Base-by-base conservation (phyloP, 1,139 yeast species). In the Scheffersomyces parashehatae region DNA sequence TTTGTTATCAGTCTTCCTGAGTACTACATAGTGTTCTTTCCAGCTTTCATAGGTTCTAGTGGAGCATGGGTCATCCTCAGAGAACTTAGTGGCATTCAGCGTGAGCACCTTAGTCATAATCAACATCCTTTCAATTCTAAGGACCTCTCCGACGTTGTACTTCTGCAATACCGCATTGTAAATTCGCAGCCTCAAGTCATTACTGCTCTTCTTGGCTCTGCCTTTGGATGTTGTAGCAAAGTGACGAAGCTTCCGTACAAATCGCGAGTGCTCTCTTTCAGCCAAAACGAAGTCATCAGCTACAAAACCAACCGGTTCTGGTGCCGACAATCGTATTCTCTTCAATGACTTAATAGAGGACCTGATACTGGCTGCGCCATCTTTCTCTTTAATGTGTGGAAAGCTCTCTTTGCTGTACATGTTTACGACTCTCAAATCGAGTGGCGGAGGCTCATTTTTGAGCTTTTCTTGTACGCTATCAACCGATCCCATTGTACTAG, bases 1-100 rank as follows among this genome's bases (percentile, higher is more conserved):
- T 0, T 56, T 42, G 44, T 72, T 65, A 24, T 79, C 81, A 0
- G 86, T 79, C 35, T 79, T 78, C 45, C 93, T 67, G 0, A 85
- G 80, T 3, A 85, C 87, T 1, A 85, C 83, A 29, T 79, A 65
- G 56, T 81, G 85, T 58, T 89, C 96, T 46, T 76, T 79, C 93
- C 96, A 88, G 37, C 88, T 67, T 46, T 85, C 89, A n/a, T 72
- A 50, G 2, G 86, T 72, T 39, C 83, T 64, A 0, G 88, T 69
- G 42, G 78, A 81, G 33, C 74, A 67, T 1, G 76, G 67, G 43
- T 77, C 84, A 12, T 66, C 65, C 46, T 82, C 87, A 16, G 54
- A 58, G 29, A 62, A 58, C 2, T 44, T 38, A 3, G 47, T 36
- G 3, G 56, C 46, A 7, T 42, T 40, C 8, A 43, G 44, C 5